phyloP scores from a whole-genome alignment of 1,139 yeast species.

The Geotrichum citri-aurantii region DNA sequence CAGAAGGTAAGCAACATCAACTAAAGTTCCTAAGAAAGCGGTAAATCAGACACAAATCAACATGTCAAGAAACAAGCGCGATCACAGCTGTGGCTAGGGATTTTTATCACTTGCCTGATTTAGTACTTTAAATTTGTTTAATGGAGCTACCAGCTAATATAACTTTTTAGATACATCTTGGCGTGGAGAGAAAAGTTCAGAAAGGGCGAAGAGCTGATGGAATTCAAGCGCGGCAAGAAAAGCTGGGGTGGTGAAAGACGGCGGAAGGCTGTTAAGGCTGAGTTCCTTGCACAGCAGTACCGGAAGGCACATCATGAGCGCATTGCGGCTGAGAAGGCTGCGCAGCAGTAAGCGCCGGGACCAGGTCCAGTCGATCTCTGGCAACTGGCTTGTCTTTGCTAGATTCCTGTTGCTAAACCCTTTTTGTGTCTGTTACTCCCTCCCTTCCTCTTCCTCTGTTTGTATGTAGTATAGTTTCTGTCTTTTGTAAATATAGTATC shows the following conservation, averaged over 20 bases:
- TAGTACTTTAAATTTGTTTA: too few relatives aligned
- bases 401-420: background rate
- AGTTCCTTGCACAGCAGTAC: constrained; percentile 45
- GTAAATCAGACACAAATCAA: background rate
- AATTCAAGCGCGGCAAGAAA: constrained; percentile 63
- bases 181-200: constrained; percentile 45
- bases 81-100: background rate
- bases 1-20: constrained; percentile 52
- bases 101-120: background rate
- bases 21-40: background rate
- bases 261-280: constrained; percentile 62
- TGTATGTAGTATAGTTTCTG: background rate
- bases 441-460: background rate
- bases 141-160: background rate
- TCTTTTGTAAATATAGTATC: background rate
- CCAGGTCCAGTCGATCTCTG: background rate
- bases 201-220: constrained; percentile 54
- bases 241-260: constrained; percentile 86
- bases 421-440: background rate
- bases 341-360: background rate
- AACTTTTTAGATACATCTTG: constrained; percentile 37
- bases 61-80: too few relatives aligned
- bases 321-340: constrained; percentile 8
- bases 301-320: constrained; percentile 12
- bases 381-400: background rate